Conservation (phyloP, 129 eudicot species). For the Artemisia annua region DNA sequence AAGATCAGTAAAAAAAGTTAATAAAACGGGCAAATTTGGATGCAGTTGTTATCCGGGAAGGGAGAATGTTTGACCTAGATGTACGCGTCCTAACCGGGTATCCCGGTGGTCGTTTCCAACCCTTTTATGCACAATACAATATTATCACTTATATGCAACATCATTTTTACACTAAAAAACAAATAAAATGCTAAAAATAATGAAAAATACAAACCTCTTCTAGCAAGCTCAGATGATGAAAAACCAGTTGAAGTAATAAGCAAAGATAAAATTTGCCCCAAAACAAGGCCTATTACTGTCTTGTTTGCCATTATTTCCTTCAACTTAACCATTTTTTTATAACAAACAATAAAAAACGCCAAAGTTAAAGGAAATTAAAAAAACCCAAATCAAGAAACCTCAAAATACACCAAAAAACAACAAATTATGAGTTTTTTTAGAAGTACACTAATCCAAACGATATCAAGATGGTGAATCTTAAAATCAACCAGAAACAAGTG, state of each 20-base stretch:
- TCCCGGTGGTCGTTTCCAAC: too few relatives aligned
- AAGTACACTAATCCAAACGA: too few relatives aligned
- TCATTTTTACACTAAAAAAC: conserved; percentile 8
- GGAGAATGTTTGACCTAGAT: too few relatives aligned
- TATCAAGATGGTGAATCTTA: too few relatives aligned
- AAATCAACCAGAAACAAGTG: too few relatives aligned
- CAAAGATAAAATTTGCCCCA: conserved; percentile 91
- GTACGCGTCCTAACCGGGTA: too few relatives aligned
- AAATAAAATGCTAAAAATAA: background rate
- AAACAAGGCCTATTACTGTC: conserved; percentile 57
- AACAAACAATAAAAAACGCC: background rate
- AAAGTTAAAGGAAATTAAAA: background rate
- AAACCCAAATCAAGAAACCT: too few relatives aligned
- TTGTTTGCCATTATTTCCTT: conserved; percentile 47
- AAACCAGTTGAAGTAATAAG: conserved; percentile 91
- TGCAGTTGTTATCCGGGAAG: background rate
- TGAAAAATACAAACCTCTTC: conserved; percentile 56
- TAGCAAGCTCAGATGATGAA: conserved; percentile 87
- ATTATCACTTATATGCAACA: conserved; percentile 12
- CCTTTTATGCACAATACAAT: conserved; percentile 22
- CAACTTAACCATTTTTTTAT: conserved; percentile 33
- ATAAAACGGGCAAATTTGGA: too few relatives aligned
- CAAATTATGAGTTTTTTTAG: too few relatives aligned
- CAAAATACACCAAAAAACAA: background rate
- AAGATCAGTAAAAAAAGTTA: background rate